These are phyloP conservation scores for Fusarium sp. DNA, from an alignment of 2,329 filamentous ascomycete species.

Conservation along the genomic window DNA sequence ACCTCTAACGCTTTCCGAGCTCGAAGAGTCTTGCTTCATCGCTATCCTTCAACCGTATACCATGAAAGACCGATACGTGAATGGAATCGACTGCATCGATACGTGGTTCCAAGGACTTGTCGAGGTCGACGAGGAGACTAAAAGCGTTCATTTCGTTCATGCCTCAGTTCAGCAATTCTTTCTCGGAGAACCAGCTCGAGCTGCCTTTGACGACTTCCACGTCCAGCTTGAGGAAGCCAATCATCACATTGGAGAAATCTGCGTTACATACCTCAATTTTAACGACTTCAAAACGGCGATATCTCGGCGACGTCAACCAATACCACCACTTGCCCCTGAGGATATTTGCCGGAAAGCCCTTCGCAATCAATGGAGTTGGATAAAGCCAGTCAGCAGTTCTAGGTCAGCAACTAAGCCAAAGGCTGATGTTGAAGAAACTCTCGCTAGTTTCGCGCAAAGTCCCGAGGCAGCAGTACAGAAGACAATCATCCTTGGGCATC, in stretches of 20 bases:
- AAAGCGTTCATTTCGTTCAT: conserved; percentile 54
- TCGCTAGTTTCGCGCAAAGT: too few species aligned
- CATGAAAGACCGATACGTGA: conserved; percentile 45
- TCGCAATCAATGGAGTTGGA: too few species aligned
- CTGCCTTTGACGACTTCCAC: conserved; percentile 12
- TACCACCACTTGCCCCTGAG: too few species aligned
- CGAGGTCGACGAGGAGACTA: conserved; percentile 50
- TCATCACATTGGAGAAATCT: conserved; percentile 53
- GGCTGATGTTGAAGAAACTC: too few species aligned
- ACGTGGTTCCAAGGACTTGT: conserved; percentile 55
- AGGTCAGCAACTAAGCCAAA: too few species aligned
- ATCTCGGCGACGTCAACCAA: background rate
- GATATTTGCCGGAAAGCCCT: too few species aligned
- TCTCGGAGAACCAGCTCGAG: background rate
- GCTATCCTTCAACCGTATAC: conserved; percentile 48
- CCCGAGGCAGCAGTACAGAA: too few species aligned
- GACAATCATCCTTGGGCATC: too few species aligned
- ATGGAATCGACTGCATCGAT: conserved; percentile 48
- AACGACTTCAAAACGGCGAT: conserved; percentile 56
- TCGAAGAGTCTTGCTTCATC: conserved; percentile 56
- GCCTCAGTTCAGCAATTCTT: conserved; percentile 53
- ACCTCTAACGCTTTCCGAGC: conserved; percentile 53
- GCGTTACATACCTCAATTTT: conserved; percentile 58
- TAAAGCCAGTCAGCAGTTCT: too few species aligned
- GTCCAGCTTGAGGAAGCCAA: conserved; percentile 49